Percentiles rank a stretch among this genome's conserved stretches.
phyloP scores from a whole-genome alignment of 495 filamentous ascomycete genomes.

The Collariella sp. region DNA sequence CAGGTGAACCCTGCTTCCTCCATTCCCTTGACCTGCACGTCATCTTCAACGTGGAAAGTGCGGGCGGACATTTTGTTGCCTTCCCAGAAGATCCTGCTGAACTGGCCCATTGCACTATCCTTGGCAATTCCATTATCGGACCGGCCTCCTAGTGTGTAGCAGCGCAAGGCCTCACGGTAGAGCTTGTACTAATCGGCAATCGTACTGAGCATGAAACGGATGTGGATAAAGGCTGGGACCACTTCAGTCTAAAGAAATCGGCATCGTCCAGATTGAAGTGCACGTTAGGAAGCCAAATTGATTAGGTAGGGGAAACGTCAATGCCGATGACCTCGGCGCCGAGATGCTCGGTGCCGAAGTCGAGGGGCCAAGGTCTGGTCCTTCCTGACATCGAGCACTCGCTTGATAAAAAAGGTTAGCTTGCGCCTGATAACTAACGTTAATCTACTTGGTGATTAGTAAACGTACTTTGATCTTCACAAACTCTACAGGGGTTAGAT shows the following conservation, averaged over 20 bases:
- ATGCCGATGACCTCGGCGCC: no score
- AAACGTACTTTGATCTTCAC: not conserved
- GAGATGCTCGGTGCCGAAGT: no score
- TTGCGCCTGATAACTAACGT: no score
- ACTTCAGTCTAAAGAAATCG: no score
- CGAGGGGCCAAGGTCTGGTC: slow-evolving; percentile 49
- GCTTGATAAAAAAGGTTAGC: not conserved
- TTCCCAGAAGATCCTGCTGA: slow-evolving; percentile 14
- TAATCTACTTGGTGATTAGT: no score
- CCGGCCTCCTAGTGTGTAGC: slow-evolving; percentile 24
- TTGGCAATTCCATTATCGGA: slow-evolving; percentile 15
- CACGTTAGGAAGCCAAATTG: no score
- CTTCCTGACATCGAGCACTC: slow-evolving; percentile 51
- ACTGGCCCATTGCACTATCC: slow-evolving; percentile 12
- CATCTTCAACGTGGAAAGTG: slow-evolving; percentile 16
- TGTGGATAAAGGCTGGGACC: no score
- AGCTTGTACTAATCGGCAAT: no score
- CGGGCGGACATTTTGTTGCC: slow-evolving; percentile 11
- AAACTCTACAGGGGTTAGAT: slow-evolving; percentile 5
- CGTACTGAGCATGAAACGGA: no score
- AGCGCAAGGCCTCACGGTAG: no score
- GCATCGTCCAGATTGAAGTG: no score
- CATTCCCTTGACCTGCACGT: slow-evolving; percentile 7
- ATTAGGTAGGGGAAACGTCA: no score
- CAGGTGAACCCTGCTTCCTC: slow-evolving; percentile 6